Evolutionary conservation across 768 basidiomycete species (phyloP), one percentile per base, ranked within the genome.

Genomic region (Kwoniella botswanensis): DNA sequence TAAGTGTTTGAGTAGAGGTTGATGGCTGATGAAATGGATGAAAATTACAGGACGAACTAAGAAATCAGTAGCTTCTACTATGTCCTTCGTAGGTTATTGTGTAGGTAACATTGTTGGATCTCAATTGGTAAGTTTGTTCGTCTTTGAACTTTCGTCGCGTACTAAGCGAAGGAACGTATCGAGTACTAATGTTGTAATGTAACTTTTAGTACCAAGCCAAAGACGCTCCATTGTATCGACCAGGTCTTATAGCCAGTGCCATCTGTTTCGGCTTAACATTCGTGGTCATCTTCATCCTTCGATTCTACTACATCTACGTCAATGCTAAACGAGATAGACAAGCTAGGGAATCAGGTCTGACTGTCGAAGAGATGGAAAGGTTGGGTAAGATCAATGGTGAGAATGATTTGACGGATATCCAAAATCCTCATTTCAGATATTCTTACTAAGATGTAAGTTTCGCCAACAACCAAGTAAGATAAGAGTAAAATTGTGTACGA

Each of bases 381-480:
- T 46, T 59, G 15, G 67, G 67, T 26, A 59, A 61, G 22, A 57
- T 68, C 11, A 61, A 61, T 61, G 67, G 52, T 24, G 57, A 60
- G 35, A 67, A 58, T 43, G 65, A 67, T 58, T 22, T 67, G 26
- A 67, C 65, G 15, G 65, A 67, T 67, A 55, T 67, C 13, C 53
- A 67, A 55, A 67, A 67, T 58, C 65, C 65, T 24, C 12, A 56
- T 22, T 67, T 67, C 55, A 53, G 55, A 29, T 67, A 67, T 50
- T 21, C 61, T 11, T 63, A 63, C 21, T 63, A 63, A 44, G 61
- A 13, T 35, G 4, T 35, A 35, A 35, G 35, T 35, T 35, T 35
- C 35, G 35, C 35, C 35, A 35, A 35, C 35, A 35, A 3, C 35
- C 35, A 35, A 35, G 35, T 35, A 35, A 35, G 35, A 4, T 35